Conservation (phyloP, 2,329 filamentous ascomycete species). For the Xylariaceae sp. region DNA sequence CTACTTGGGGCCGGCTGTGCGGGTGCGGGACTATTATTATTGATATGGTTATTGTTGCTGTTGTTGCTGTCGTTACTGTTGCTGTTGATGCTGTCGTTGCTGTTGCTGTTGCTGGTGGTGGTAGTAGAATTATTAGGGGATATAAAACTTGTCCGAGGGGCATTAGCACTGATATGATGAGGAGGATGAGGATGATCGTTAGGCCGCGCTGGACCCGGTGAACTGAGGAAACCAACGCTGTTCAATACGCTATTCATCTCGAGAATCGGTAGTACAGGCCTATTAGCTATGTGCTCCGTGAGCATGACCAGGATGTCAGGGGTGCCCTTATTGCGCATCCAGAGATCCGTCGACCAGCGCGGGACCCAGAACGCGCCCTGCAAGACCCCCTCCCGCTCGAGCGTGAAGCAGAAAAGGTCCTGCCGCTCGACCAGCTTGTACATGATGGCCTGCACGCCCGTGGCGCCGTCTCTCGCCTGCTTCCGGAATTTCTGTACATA, state of each 20-base stretch:
- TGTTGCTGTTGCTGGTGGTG: neutral
- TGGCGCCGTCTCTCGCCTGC: conserved; percentile 27
- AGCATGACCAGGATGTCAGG: conserved; percentile 29
- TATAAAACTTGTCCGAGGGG: neutral
- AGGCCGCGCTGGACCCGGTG: conserved; percentile 9
- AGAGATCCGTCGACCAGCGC: conserved; percentile 26
- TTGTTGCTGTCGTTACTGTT: neutral
- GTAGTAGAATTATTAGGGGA: neutral
- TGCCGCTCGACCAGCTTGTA: conserved; percentile 26
- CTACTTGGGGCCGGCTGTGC: neutral
- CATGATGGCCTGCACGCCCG: conserved; percentile 27
- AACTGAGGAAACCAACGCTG: conserved; percentile 5
- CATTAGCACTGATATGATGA: conserved; percentile 1
- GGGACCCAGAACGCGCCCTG: conserved; percentile 29
- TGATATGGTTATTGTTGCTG: neutral
- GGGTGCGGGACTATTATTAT: neutral
- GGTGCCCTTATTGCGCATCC: conserved; percentile 23
- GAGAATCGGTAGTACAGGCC: conserved; percentile 26
- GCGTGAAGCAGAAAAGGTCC: conserved; percentile 26
- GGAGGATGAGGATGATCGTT: neutral
- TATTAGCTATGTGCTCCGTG: conserved; percentile 25
- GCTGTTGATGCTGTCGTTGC: neutral
- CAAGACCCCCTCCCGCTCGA: conserved; percentile 22
- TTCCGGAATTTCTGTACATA: conserved; percentile 28
- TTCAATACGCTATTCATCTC: conserved; percentile 29